Conservation (phyloP, 306 rosid genomes). For the Prunus persica region DNA sequence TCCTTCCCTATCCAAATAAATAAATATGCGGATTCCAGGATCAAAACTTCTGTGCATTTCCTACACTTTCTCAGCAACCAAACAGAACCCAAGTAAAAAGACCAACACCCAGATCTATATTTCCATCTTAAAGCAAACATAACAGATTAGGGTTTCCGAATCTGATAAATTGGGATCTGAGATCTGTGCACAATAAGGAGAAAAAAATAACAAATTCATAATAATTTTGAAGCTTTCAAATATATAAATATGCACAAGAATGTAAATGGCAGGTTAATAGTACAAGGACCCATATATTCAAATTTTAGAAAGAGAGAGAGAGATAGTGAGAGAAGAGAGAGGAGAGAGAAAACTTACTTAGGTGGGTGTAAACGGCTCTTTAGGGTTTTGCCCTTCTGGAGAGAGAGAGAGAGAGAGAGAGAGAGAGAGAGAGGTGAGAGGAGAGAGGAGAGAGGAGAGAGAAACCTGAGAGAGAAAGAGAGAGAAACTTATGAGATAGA, state of each 20-base stretch:
- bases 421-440: slow-evolving; percentile 23
- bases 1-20: slow-evolving; percentile 23
- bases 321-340: slow-evolving; percentile 24
- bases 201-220: not conserved
- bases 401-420: slow-evolving; percentile 65
- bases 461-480: slow-evolving; percentile 40
- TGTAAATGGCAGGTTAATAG: slow-evolving; percentile 55
- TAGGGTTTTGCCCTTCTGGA: slow-evolving; percentile 98
- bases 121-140: slow-evolving; percentile 10
- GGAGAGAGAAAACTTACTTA: slow-evolving; percentile 85
- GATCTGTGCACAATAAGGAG: not conserved
- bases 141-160: slow-evolving; percentile 21
- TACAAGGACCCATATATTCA: slow-evolving; percentile 85
- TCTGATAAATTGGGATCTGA: slow-evolving; percentile 39
- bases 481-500: slow-evolving; percentile 25
- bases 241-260: slow-evolving; percentile 29
- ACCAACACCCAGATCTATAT: slow-evolving; percentile 35
- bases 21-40: slow-evolving; percentile 32
- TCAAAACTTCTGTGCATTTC: slow-evolving; percentile 20
- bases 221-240: slow-evolving; percentile 6
- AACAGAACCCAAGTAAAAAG: not conserved
- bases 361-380: slow-evolving; percentile 99
- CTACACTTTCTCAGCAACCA: slow-evolving; percentile 35
- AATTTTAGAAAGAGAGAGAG: slow-evolving; percentile 41
- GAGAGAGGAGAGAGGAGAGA: slow-evolving; percentile 28